Evolutionary conservation across 177 flowering plant species (phyloP), one percentile per base, ranked within the genome.

Genomic region (Vitis hybrid): DNA sequence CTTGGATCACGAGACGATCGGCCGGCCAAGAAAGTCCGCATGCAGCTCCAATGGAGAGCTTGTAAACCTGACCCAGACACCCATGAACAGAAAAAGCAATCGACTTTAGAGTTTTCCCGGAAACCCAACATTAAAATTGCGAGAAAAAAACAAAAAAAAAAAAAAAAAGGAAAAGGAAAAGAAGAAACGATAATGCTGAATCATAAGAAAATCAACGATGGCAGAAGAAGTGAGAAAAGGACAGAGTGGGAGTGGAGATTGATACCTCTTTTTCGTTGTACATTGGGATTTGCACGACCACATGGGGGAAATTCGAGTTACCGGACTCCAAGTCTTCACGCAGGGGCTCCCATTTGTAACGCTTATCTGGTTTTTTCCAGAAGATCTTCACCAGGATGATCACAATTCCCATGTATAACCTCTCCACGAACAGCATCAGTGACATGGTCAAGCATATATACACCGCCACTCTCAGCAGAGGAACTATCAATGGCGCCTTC

Each of bases 31-130:
- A 90, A 17, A 95, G 92, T 9, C 89, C 89, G 69, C 97, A 93
- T 14, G 98, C 99, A 18, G 99, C 99, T 70, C 99, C 97, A 76
- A 95, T 95, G 17, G 99, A 95, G 59, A 95, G 75, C 86, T 91
- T 89, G 82, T 95, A 93, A 62, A 91, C 97, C 99, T 95, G 86
- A 14, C 9, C 63, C 65, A 64, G 3, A 54, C 2, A 39, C 6
- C 73, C 18, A 57, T 21, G 32, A 19, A 26, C 11, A 45, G 19
- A 51, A n/a, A 12, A 39, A 32, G 14, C 23, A 51, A 59, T 19
- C 59, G 54, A 48, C 52, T 62, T 68, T n/a, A 8, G 11, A 10
- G 11, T 11, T 69, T 67, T 68, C 49, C 64, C 62, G 4, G 21
- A 39, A 65, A 64, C 59, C 66, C 59, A 72, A 56, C 60, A 65